A percentile compares a stretch with the other conserved stretches of the same genome.
Evolutionary conservation across 78 protist species (phyloP).

Genomic region (Dictyostelium intermedium): DNA sequence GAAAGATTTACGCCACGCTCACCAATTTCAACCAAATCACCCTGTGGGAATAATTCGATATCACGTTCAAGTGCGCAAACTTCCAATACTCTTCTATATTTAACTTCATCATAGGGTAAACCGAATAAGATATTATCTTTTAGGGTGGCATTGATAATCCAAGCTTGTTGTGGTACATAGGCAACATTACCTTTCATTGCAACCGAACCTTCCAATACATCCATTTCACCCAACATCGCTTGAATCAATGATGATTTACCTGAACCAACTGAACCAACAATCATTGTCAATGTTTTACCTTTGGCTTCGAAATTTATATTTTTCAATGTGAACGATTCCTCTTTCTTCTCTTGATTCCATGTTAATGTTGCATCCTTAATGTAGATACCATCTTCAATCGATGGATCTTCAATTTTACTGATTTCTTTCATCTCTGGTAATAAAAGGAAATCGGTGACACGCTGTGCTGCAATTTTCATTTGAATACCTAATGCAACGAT

Average conservation of each 20-base stretch:
- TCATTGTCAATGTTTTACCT: slow-evolving; percentile 58
- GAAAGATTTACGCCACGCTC: slow-evolving; percentile 93
- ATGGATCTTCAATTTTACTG: slow-evolving; percentile 3
- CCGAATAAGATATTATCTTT: slow-evolving; percentile 94
- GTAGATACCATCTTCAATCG: slow-evolving; percentile 15
- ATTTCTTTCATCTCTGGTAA: slow-evolving; percentile 32
- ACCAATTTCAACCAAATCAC: slow-evolving; percentile 95
- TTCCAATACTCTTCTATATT: slow-evolving; percentile 49
- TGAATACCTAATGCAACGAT: slow-evolving; percentile 72
- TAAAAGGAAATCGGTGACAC: slow-evolving; percentile 77
- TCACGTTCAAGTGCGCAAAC: slow-evolving; percentile 92
- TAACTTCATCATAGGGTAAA: slow-evolving; percentile 56
- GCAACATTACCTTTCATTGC: slow-evolving; percentile 80
- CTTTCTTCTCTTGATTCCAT: slow-evolving; percentile 37
- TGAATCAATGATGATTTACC: slow-evolving; percentile 91
- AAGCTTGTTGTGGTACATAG: slow-evolving; percentile 94
- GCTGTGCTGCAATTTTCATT: slow-evolving; percentile 75
- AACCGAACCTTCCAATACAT: not conserved
- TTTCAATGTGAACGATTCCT: not conserved
- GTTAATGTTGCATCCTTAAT: slow-evolving; percentile 27
- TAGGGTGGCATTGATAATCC: slow-evolving; percentile 93
- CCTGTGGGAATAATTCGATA: slow-evolving; percentile 83
- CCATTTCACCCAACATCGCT: slow-evolving; percentile 89
- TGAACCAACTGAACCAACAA: slow-evolving; percentile 91
- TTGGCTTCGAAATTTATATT: slow-evolving; percentile 17